phyloP scores from a whole-genome alignment of 805 yeast genomes.

The Candida quercuum region DNA sequence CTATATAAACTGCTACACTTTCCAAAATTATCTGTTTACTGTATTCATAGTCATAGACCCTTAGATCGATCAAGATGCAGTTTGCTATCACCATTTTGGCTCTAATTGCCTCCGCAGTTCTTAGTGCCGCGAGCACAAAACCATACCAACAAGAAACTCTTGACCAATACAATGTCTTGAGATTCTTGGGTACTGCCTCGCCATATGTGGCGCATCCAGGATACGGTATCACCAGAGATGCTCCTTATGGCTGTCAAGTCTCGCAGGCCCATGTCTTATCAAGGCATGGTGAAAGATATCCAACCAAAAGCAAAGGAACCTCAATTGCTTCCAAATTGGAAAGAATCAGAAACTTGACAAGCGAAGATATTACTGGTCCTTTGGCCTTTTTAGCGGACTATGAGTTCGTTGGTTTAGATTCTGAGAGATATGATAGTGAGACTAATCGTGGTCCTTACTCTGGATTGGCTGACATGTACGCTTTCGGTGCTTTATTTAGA shows the following conservation, averaged over 20 bases:
- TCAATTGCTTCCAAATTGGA: conserved; percentile 9
- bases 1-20: too few relatives aligned
- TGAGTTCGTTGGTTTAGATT: conserved; percentile 36
- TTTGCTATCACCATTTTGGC: background rate
- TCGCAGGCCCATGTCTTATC: conserved; percentile 49
- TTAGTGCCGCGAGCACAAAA: conserved; percentile 4
- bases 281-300: conserved; percentile 60
- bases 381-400: conserved; percentile 32
- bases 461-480: conserved; percentile 45
- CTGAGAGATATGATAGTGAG: conserved; percentile 44
- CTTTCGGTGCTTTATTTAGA: conserved; percentile 45
- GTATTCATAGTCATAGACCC: too few relatives aligned
- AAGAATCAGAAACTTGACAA: conserved; percentile 34
- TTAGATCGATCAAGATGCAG: too few relatives aligned
- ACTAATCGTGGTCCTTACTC: conserved; percentile 45
- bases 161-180: conserved; percentile 42
- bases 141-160: conserved; percentile 26
- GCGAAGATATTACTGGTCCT: conserved; percentile 10
- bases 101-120: too few relatives aligned
- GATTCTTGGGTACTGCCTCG: conserved; percentile 45
- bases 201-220: conserved; percentile 49
- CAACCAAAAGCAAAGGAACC: conserved; percentile 23
- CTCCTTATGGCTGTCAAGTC: conserved; percentile 44
- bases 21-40: too few relatives aligned
- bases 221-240: conserved; percentile 45